Conservation (phyloP, 2,329 filamentous ascomycete species). For the Xylaria hypoxylon region DNA sequence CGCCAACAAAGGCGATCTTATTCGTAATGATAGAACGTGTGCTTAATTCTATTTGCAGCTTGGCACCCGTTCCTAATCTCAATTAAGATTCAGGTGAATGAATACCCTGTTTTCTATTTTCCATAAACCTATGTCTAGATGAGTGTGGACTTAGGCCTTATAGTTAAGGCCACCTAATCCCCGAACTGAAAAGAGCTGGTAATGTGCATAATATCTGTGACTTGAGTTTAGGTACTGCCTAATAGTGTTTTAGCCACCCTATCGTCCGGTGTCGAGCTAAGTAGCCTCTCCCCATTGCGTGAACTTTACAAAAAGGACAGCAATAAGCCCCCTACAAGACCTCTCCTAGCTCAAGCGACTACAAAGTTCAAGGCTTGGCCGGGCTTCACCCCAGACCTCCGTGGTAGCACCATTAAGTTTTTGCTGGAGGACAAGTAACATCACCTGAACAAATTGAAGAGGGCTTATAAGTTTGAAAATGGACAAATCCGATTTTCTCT, state of each 20-base stretch:
- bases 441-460: background rate
- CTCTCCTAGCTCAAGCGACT: background rate
- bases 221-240: background rate
- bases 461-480: background rate
- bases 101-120: constrained; percentile 17
- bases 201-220: too few relatives aligned
- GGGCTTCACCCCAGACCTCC: background rate
- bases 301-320: background rate
- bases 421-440: background rate
- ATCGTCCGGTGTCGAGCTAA: background rate
- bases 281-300: background rate
- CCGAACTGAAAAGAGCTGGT: background rate
- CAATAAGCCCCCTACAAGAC: background rate
- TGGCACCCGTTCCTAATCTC: background rate
- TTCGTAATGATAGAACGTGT: background rate
- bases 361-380: background rate
- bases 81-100: constrained; percentile 15
- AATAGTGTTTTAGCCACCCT: background rate
- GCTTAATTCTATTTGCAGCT: background rate
- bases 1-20: background rate
- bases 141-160: background rate
- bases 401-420: background rate
- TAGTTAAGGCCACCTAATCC: background rate
- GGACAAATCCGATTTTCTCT: background rate
- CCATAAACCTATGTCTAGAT: constrained; percentile 3